These are phyloP conservation scores for Hordeum marinum DNA, from an alignment of 176 grass and related monocot species.

Conservation along the genomic window DNA sequence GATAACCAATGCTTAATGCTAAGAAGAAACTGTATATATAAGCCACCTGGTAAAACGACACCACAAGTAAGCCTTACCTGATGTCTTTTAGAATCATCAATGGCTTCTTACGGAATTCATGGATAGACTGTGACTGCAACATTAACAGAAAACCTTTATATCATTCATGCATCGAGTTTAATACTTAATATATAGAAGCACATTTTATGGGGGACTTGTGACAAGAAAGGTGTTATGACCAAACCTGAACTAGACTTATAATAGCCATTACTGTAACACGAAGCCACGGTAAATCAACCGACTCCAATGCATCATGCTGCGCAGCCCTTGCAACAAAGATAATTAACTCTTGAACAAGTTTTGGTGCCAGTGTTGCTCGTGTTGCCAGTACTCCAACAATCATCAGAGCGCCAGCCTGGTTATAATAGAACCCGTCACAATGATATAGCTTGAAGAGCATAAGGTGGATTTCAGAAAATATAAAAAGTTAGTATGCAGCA, in stretches of 20 bases:
- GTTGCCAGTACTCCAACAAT: conserved; percentile 73
- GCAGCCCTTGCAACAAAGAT: conserved; percentile 65
- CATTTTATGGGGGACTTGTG: background rate
- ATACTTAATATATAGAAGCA: background rate
- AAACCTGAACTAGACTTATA: conserved; percentile 88
- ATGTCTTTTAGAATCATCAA: conserved; percentile 73
- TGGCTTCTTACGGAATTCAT: conserved; percentile 67
- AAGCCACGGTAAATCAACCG: conserved; percentile 85
- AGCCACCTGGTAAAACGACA: background rate
- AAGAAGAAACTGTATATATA: background rate
- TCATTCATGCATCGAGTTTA: background rate
- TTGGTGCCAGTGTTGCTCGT: conserved; percentile 55
- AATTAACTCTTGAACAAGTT: conserved; percentile 79
- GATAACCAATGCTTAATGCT: background rate
- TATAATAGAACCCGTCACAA: conserved; percentile 15
- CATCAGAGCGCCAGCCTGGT: conserved; percentile 87
- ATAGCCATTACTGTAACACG: conserved; percentile 83
- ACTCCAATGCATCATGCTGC: conserved; percentile 53
- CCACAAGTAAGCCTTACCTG: conserved; percentile 37
- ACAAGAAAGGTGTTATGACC: conserved; percentile 1
- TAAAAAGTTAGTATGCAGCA: background rate
- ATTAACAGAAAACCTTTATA: conserved; percentile 22
- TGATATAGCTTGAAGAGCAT: background rate
- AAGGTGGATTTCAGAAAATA: background rate
- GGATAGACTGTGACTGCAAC: conserved; percentile 76